phyloP scores from a whole-genome alignment of 2,329 filamentous ascomycete genomes.

The Fusarium sororula region DNA sequence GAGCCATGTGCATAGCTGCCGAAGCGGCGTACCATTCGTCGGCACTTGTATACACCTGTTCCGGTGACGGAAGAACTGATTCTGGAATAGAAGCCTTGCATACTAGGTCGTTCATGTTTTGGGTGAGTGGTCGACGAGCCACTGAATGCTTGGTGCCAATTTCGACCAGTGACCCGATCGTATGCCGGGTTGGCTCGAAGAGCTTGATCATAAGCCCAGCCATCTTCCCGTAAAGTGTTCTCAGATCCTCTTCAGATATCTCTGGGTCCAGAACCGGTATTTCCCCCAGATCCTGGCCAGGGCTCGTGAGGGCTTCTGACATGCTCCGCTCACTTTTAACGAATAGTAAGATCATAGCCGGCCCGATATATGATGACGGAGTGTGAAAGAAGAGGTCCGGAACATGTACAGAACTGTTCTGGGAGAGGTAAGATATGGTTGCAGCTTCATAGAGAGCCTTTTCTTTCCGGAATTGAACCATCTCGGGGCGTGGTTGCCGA shows the following conservation, averaged over 20 bases:
- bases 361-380: background rate
- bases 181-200: constrained; percentile 42
- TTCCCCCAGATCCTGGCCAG: background rate
- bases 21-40: constrained; percentile 52
- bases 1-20: constrained; percentile 53
- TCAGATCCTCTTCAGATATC: background rate
- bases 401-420: background rate
- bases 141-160: constrained; percentile 39
- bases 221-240: background rate
- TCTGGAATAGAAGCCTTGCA: constrained; percentile 26
- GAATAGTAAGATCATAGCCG: background rate
- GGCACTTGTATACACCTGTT: constrained; percentile 38
- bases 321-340: background rate
- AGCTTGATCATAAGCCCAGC: constrained; percentile 49
- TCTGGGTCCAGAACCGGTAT: background rate
- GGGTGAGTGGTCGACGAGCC: constrained; percentile 48
- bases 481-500: constrained; percentile 2
- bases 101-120: constrained; percentile 54
- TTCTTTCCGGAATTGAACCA: constrained; percentile 3
- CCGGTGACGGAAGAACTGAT: background rate
- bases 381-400: background rate
- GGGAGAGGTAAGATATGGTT: background rate
- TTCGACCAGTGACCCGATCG: constrained; percentile 51
- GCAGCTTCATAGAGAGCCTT: constrained; percentile 3
- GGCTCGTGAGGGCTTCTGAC: background rate